These are phyloP conservation scores for Colletotrichum higginsianum DNA, from an alignment of 2,329 filamentous ascomycete species.

Conservation along the genomic window DNA sequence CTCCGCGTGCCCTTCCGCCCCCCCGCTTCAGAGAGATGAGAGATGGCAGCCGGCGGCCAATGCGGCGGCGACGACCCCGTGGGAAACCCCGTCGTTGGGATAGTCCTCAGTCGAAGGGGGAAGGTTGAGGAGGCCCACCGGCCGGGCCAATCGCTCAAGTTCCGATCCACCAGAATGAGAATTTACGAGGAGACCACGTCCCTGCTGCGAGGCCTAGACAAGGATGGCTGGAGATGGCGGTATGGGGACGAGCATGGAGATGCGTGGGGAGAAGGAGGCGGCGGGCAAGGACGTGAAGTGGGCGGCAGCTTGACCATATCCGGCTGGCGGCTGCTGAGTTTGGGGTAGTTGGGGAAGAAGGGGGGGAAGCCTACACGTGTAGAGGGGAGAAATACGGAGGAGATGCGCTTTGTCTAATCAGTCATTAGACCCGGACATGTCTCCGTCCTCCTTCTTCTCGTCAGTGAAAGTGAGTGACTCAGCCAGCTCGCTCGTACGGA, in stretches of 20 bases:
- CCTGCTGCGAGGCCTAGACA: slow-evolving; percentile 24
- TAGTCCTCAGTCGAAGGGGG: not conserved
- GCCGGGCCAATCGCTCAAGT: slow-evolving; percentile 33
- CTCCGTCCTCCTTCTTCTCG: not conserved
- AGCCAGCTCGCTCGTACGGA: no score
- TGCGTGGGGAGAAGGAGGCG: slow-evolving; percentile 31
- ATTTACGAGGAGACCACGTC: slow-evolving; percentile 16
- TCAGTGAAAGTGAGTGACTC: not conserved
- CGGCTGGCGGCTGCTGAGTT: slow-evolving; percentile 19
- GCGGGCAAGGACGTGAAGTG: slow-evolving; percentile 24
- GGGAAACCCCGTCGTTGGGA: slow-evolving; percentile 20
- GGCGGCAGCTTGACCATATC: slow-evolving; percentile 34
- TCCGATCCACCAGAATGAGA: slow-evolving; percentile 35
- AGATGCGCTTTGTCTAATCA: no score
- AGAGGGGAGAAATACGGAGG: not conserved
- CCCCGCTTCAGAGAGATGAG: slow-evolving; percentile 24
- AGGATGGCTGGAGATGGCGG: slow-evolving; percentile 25
- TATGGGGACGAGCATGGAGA: slow-evolving; percentile 40
- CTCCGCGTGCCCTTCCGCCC: not conserved
- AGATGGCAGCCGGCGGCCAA: slow-evolving; percentile 31
- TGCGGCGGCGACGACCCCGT: slow-evolving; percentile 33
- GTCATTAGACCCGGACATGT: not conserved
- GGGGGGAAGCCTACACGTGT: not conserved
- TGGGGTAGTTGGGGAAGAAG: slow-evolving; percentile 38
- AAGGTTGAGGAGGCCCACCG: not conserved